These are phyloP conservation scores for Trichoderma afroharzianum DNA, from an alignment of 2,329 filamentous ascomycete genomes.

Conservation along the genomic window DNA sequence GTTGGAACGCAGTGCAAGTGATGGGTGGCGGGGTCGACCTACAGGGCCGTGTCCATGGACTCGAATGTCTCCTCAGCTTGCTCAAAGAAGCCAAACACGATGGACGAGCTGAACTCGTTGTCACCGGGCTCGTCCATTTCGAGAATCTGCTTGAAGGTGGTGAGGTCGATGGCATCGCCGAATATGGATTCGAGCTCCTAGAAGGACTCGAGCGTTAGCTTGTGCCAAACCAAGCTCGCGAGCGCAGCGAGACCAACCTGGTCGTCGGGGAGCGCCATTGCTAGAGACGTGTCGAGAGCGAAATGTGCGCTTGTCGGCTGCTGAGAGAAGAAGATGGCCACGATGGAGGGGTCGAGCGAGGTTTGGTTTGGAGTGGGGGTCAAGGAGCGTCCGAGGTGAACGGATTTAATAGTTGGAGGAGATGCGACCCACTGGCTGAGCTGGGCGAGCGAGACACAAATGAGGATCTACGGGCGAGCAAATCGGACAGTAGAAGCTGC, in stretches of 20 bases:
- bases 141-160: constrained; percentile 89
- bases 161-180: constrained; percentile 71
- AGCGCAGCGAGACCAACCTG: constrained; percentile 27
- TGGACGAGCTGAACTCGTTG: constrained; percentile 80
- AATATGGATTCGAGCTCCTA: constrained; percentile 55
- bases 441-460: neutral
- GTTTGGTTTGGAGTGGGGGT: constrained; percentile 12
- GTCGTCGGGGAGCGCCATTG: constrained; percentile 33
- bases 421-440: constrained; percentile 1
- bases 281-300: neutral
- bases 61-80: constrained; percentile 84
- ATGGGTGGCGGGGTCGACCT: constrained; percentile 40
- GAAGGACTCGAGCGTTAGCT: constrained; percentile 41
- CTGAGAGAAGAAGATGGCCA: neutral
- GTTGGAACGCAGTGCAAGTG: neutral
- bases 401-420: constrained; percentile 13
- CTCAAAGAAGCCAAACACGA: constrained; percentile 89
- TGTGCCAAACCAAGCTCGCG: neutral
- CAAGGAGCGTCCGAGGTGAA: constrained; percentile 4
- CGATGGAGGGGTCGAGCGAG: constrained; percentile 14
- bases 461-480: neutral
- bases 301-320: constrained; percentile 1
- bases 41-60: constrained; percentile 82
- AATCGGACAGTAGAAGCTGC: neutral
- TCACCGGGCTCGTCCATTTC: constrained; percentile 96